Evolutionary conservation across 495 filamentous ascomycete genomes (phyloP).

Genomic region (Penicillium goetzii): DNA sequence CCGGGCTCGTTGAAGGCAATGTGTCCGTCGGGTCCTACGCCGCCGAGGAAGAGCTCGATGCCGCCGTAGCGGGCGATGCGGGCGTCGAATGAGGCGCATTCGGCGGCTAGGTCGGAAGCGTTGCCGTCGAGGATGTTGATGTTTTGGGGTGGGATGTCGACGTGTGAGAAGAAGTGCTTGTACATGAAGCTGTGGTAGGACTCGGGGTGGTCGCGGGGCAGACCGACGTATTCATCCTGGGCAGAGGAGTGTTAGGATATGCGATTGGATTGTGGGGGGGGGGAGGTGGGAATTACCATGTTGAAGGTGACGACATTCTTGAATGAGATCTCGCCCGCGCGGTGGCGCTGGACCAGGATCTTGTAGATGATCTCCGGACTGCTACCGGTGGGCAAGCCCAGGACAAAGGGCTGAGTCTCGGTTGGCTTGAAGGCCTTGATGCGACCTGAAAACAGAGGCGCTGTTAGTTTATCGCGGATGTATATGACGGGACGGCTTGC

Average conservation of each 20-base stretch:
- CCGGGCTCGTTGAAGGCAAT: constrained; percentile 92
- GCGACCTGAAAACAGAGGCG: constrained; percentile 41
- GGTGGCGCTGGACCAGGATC: constrained; percentile 72
- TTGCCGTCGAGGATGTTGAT: constrained; percentile 88
- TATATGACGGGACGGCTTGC: neutral
- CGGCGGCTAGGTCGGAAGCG: constrained; percentile 71
- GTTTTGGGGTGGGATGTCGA: constrained; percentile 77
- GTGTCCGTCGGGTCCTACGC: constrained; percentile 84
- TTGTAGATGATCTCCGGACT: constrained; percentile 80
- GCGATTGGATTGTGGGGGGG: neutral
- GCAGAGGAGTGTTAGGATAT: neutral
- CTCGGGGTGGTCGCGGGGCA: constrained; percentile 80
- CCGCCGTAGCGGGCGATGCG: constrained; percentile 75
- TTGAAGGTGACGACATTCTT: constrained; percentile 90
- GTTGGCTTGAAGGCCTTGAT: constrained; percentile 76
- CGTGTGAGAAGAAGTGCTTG: constrained; percentile 86
- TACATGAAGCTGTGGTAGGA: constrained; percentile 92
- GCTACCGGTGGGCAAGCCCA: constrained; percentile 82
- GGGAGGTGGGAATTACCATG: constrained; percentile 62
- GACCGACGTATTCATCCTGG: constrained; percentile 84
- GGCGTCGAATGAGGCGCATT: constrained; percentile 78
- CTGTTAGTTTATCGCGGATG: constrained; percentile 10
- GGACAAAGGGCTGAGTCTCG: constrained; percentile 72
- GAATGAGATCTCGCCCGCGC: constrained; percentile 79
- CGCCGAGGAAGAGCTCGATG: constrained; percentile 84